Percentiles rank a stretch among this genome's conserved stretches.
These are phyloP conservation scores for Aureobasidium sp. DNA, from an alignment of 2,329 filamentous ascomycete genomes.

Conservation along the genomic window DNA sequence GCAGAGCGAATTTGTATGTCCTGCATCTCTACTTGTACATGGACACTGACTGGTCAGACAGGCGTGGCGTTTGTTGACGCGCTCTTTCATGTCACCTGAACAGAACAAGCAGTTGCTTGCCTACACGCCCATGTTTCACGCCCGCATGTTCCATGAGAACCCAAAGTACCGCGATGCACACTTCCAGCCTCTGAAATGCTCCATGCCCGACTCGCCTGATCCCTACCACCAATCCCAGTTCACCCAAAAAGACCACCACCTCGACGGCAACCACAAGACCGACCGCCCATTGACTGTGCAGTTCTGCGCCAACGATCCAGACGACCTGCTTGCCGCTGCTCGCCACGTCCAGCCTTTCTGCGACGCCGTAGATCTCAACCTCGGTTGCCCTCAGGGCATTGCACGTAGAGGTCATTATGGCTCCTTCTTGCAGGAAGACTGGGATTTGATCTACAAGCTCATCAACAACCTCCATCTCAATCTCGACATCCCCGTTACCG, in stretches of 20 bases:
- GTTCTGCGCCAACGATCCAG: conserved; percentile 85
- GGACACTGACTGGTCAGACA: conserved; percentile 32
- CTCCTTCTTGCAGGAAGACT: conserved; percentile 90
- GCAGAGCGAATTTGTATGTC: conserved; percentile 87
- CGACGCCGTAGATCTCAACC: conserved; percentile 90
- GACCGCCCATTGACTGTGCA: conserved; percentile 93
- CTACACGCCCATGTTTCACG: conserved; percentile 95
- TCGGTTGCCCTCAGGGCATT: conserved; percentile 95
- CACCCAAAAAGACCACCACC: conserved; percentile 42
- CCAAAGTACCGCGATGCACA: conserved; percentile 69
- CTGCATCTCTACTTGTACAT: neutral
- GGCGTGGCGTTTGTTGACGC: conserved; percentile 96
- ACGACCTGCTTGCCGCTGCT: conserved; percentile 73
- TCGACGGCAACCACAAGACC: conserved; percentile 78
- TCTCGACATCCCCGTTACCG: conserved; percentile 78
- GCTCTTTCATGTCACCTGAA: conserved; percentile 71
- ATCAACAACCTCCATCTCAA: conserved; percentile 76
- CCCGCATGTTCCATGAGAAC: conserved; percentile 74
- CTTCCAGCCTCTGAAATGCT: conserved; percentile 59
- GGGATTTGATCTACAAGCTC: conserved; percentile 71
- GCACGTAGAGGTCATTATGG: conserved; percentile 87
- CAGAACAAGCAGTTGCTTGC: conserved; percentile 63
- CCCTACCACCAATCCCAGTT: conserved; percentile 29
- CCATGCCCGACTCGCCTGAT: conserved; percentile 31
- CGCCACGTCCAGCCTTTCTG: conserved; percentile 75